Conservation (phyloP, 257 asterid genomes). For the Solanum virginianum region DNA sequence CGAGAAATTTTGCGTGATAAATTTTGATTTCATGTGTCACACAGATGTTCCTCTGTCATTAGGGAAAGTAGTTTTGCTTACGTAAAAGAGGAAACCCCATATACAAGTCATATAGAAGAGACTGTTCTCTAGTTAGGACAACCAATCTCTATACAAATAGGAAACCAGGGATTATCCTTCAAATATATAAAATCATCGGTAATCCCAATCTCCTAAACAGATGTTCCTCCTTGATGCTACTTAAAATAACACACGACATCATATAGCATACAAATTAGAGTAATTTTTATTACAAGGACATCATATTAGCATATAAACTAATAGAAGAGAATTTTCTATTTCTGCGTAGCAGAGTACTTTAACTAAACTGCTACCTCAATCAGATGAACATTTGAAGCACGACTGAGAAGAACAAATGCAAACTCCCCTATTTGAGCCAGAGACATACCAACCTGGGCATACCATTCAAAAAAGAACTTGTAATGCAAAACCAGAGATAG, state of each 20-base stretch:
- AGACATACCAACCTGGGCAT: constrained; percentile 75
- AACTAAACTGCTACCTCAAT: constrained; percentile 36
- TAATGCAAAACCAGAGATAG: not conserved
- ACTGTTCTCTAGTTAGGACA: not conserved
- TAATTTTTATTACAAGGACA: not conserved
- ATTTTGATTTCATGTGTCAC: not conserved
- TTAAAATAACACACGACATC: not conserved
- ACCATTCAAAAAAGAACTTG: not conserved
- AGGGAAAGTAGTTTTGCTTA: not conserved
- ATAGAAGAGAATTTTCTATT: not conserved
- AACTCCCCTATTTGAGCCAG: constrained; percentile 91
- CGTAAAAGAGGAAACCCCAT: not conserved
- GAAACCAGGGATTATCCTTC: not conserved
- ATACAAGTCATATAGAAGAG: not conserved
- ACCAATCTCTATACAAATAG: not conserved
- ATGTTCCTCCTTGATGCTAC: not conserved
- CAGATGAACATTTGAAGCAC: constrained; percentile 68
- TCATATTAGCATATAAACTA: not conserved
- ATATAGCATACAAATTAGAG: not conserved
- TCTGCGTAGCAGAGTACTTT: not conserved
- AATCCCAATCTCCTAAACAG: not conserved
- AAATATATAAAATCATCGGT: not conserved
- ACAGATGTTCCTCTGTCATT: not conserved
- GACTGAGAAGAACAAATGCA: constrained; percentile 81
- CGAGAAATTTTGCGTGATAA: not conserved